Base-by-base conservation (phyloP, 1,284 basidiomycete genomes). In the Ustilago lituana region DNA sequence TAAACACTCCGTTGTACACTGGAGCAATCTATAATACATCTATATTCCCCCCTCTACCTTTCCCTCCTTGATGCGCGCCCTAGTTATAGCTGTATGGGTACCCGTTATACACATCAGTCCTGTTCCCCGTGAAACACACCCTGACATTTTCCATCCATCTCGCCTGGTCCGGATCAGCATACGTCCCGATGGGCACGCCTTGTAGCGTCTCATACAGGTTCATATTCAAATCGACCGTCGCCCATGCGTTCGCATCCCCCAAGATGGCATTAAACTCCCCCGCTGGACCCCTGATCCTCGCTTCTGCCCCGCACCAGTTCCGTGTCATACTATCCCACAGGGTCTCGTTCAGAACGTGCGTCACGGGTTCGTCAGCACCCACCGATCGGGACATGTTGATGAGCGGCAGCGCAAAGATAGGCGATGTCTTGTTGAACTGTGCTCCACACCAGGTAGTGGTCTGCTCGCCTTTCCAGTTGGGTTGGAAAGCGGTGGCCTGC, bases 281-380 rank as follows among this genome's bases (percentile, higher is more conserved):
- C 0, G 40, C 52, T 15, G 66, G 66, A 5, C 66, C 66, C 1
- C 44, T 19, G 32, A 69, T 63, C 24, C 24, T 55, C 8, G 66
- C 66, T 31, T 69, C 60, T 2, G 66, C 66, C 36, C 66, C 66
- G 27, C 66, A 69, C 66, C 66, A 69, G 36, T 69, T 69, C 19
- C 47, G 19, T 2, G 60, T 60, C 66, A 69, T 69, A 14, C n/a
- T 32, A 0, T 47, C n/a, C 56, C 56, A 69, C 22, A 61, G 24
- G 4, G 27, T 27, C 3, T 15, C 7, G 33, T 69, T 49, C 24
- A 33, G 32, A 17, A 39, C 31, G 37, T 63, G 41, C 14, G 46
- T 54, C 1, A 69, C 41, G 2, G 23, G 22, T n/a, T 52, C 37
- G 15, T 47, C 37, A 2, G 41, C 9, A 0, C 51, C 51, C 4